Conservation (phyloP, 257 asterid genomes). For the Perilla frutescens region DNA sequence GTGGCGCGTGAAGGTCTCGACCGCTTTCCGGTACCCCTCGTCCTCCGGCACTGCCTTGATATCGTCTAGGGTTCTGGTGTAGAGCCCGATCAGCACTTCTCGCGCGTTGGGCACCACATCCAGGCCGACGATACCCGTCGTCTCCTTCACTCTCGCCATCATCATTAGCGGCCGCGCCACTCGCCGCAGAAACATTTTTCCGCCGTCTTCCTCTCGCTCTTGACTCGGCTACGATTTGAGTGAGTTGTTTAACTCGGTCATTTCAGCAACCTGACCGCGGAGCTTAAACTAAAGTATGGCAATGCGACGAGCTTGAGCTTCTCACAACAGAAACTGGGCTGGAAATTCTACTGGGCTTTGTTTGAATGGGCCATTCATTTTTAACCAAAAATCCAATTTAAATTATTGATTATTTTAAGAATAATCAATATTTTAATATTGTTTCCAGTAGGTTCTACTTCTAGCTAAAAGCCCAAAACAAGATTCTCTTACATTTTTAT, state of each 20-base stretch:
- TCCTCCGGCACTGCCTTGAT: slow-evolving; percentile 91
- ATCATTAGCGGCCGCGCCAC: slow-evolving; percentile 85
- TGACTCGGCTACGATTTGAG: slow-evolving; percentile 1
- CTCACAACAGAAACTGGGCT: not conserved
- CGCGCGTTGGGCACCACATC: slow-evolving; percentile 97
- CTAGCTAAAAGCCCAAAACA: no score
- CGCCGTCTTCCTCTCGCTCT: not conserved
- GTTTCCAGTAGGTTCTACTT: no score
- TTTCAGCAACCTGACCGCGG: not conserved
- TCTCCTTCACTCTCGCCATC: slow-evolving; percentile 89
- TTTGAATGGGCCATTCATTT: not conserved
- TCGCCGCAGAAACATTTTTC: slow-evolving; percentile 83
- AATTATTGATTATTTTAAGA: no score
- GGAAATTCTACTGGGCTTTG: not conserved
- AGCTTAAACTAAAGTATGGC: no score
- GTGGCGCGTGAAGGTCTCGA: slow-evolving; percentile 92
- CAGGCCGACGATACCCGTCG: slow-evolving; percentile 97
- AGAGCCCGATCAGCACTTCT: slow-evolving; percentile 82
- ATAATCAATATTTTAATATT: no score
- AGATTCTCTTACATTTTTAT: no score
- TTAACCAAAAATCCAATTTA: no score
- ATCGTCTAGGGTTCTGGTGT: slow-evolving; percentile 88
- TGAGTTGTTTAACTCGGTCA: slow-evolving; percentile 28
- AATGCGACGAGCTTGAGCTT: not conserved
- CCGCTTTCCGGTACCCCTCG: slow-evolving; percentile 95